phyloP scores from a whole-genome alignment of 306 rosid species.

The Acmispon strigosus region DNA sequence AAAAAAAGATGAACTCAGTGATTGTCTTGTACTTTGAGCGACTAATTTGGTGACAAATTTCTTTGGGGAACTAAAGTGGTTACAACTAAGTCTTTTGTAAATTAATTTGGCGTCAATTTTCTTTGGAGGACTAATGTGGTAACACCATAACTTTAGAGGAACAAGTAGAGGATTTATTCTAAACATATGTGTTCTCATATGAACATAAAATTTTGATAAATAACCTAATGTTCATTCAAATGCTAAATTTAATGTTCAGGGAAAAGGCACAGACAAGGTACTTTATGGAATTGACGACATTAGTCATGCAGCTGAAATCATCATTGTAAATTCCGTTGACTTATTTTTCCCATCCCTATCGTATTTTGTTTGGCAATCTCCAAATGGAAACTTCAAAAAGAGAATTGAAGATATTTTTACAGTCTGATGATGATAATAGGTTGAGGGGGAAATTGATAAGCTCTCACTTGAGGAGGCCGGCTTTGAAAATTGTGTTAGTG shows the following conservation, averaged over 20 bases:
- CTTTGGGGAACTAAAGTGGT: no score
- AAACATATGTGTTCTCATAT: conserved; percentile 5
- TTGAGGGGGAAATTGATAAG: conserved; percentile 93
- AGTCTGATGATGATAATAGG: conserved; percentile 39
- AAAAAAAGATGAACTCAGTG: no score
- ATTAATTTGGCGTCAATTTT: no score
- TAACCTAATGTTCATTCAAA: conserved; percentile 9
- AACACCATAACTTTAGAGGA: background rate
- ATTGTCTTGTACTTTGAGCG: no score
- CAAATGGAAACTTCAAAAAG: conserved; percentile 4
- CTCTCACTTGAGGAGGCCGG: conserved; percentile 96
- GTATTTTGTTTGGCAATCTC: background rate
- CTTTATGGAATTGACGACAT: conserved; percentile 84
- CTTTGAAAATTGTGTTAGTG: conserved; percentile 80
- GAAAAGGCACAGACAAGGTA: conserved; percentile 60
- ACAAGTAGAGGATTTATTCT: background rate
- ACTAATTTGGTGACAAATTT: no score
- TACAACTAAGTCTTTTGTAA: no score
- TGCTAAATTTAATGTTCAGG: conserved; percentile 44
- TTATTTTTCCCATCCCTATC: conserved; percentile 7
- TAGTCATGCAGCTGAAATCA: conserved; percentile 50
- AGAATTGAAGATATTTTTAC: conserved; percentile 1
- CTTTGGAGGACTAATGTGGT: background rate
- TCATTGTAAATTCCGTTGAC: conserved; percentile 50
- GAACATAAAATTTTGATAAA: background rate